Percentiles rank a stretch among this genome's conserved stretches.
phyloP scores from a whole-genome alignment of 148 eudicot species.

The Rhododendron griersonianum region DNA sequence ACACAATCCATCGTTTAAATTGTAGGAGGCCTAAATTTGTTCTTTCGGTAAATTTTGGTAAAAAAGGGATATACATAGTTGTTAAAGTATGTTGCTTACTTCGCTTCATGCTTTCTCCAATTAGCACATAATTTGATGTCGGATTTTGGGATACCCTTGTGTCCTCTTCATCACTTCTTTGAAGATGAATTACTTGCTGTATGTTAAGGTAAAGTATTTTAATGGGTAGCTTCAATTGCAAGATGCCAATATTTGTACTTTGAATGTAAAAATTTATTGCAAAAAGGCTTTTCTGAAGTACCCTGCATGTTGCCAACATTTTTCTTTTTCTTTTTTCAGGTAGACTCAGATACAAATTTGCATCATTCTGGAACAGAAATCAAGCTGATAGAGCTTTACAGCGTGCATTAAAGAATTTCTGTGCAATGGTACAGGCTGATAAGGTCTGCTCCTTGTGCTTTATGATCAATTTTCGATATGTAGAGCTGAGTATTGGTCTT shows the following conservation, averaged over 20 bases:
- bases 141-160: neutral
- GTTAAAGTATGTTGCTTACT: neutral
- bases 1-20: neutral
- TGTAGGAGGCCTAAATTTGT: neutral
- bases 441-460: conserved; percentile 44
- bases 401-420: conserved; percentile 56
- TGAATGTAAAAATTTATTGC: neutral
- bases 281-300: neutral
- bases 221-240: neutral
- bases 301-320: neutral
- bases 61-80: neutral
- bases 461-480: neutral
- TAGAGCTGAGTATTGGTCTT: neutral
- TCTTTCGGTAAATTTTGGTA: neutral
- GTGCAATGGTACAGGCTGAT: conserved; percentile 69
- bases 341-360: conserved; percentile 91
- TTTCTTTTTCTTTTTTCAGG: conserved; percentile 43
- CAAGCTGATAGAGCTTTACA: conserved; percentile 66
- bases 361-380: conserved; percentile 97
- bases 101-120: neutral
- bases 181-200: neutral
- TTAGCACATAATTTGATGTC: neutral
- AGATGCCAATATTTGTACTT: conserved; percentile 5
- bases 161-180: neutral
- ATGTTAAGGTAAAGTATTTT: neutral